phyloP scores from a whole-genome alignment of 139 green algal species.

The Chlamydomonas incerta region DNA sequence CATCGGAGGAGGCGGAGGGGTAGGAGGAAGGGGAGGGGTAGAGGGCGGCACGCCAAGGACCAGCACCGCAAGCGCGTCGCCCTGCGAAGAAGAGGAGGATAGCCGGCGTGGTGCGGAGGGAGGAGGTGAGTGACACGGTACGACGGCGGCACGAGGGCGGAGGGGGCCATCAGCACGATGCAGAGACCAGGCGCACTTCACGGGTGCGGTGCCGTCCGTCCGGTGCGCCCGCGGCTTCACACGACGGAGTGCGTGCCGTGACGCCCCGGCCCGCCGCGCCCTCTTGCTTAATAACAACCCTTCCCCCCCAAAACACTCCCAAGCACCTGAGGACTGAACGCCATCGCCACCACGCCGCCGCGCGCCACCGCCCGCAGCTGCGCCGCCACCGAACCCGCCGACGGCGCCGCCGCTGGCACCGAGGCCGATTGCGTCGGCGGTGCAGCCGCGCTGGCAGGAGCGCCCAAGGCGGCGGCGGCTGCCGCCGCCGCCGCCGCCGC shows the following conservation, averaged over 20 bases:
- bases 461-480: not conserved
- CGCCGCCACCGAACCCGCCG: not conserved
- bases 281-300: too few species aligned
- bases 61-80: slow-evolving; percentile 12
- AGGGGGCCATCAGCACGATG: too few species aligned
- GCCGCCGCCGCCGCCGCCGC: not conserved
- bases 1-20: too few species aligned
- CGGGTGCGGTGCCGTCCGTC: too few species aligned
- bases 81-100: too few species aligned
- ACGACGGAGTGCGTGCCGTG: not conserved
- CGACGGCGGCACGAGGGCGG: not conserved
- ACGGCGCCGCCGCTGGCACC: not conserved
- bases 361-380: not conserved
- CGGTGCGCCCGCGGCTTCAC: too few species aligned
- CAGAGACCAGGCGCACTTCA: too few species aligned
- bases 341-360: slow-evolving; percentile 14
- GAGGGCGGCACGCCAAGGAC: not conserved
- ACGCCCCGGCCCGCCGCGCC: too few species aligned
- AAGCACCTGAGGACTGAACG: slow-evolving; percentile 31
- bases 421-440: not conserved
- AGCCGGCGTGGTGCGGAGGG: too few species aligned
- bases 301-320: not conserved
- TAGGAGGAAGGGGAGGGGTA: too few species aligned
- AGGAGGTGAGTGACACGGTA: too few species aligned
- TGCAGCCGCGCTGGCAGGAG: too few species aligned